Evolutionary conservation across 495 filamentous ascomycete genomes (phyloP).

Genomic region (Venustampulla echinocandica): DNA sequence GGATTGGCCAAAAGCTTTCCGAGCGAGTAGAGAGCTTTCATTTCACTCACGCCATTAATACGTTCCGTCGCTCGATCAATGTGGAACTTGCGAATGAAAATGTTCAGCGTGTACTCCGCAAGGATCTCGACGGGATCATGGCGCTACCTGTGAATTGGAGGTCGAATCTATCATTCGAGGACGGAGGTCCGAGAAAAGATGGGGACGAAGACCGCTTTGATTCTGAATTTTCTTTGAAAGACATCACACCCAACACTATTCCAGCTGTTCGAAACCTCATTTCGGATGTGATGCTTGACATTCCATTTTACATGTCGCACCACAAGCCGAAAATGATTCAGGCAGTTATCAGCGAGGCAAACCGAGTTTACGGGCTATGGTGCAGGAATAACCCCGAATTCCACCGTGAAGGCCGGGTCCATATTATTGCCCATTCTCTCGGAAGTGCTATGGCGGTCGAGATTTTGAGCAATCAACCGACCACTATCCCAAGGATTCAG

Average conservation of each 20-base stretch:
- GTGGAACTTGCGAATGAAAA: slow-evolving; percentile 66
- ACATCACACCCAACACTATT: slow-evolving; percentile 87
- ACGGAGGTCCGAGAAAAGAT: slow-evolving; percentile 46
- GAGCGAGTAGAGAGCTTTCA: slow-evolving; percentile 93
- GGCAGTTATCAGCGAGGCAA: slow-evolving; percentile 84
- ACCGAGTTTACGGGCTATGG: slow-evolving; percentile 89
- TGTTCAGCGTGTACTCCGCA: slow-evolving; percentile 65
- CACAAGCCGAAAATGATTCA: slow-evolving; percentile 92
- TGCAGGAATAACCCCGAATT: slow-evolving; percentile 86
- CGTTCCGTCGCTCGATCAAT: slow-evolving; percentile 79
- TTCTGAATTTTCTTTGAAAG: slow-evolving; percentile 62
- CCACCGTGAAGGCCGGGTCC: slow-evolving; percentile 68
- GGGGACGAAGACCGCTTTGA: slow-evolving; percentile 41
- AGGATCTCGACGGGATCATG: slow-evolving; percentile 52
- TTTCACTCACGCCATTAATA: slow-evolving; percentile 91
- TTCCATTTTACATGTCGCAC: slow-evolving; percentile 92
- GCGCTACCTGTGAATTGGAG: slow-evolving; percentile 73
- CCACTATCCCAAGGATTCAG: slow-evolving; percentile 42
- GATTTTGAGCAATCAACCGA: slow-evolving; percentile 83
- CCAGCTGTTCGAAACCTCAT: slow-evolving; percentile 84
- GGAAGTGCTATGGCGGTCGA: slow-evolving; percentile 92
- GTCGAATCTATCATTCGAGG: slow-evolving; percentile 74
- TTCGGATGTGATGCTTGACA: slow-evolving; percentile 94
- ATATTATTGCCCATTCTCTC: slow-evolving; percentile 87
- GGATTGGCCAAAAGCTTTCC: slow-evolving; percentile 94